Base-by-base conservation (phyloP, 2,329 filamentous ascomycete species). In the Ophiostoma sp. region DNA sequence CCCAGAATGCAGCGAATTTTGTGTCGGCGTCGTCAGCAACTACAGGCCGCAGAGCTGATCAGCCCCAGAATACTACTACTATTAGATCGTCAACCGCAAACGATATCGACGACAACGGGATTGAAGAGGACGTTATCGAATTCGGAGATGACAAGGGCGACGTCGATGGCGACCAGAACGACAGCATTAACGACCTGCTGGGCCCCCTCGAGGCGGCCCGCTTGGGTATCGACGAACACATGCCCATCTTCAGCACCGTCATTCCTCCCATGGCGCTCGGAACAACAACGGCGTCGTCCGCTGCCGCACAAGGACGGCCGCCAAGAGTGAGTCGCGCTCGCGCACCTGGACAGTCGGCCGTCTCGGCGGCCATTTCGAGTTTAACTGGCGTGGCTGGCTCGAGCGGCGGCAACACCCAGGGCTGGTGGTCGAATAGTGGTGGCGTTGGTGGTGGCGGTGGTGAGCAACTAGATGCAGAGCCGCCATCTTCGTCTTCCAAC, bases 41-140 rank as follows among this genome's bases (percentile, higher is more conserved):
- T 11, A 45, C 11, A 45, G 22, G 4, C 61, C 36, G 61, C 61
- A 66, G 61, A 66, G 61, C 61, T 66, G 61, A 66, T 66, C 61
- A 66, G 36, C 36, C 36, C 12, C 61, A 66, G 61, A 28, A 39
- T 66, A 63, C 59, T 63, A 66, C 61, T 45, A 66, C 36, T 66
- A 66, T 22, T 66, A 66, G 61, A 15, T 6, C 61, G 15, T 17
- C 42, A 3, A 19, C 50, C 22, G 50, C 50, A 25, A 5, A 28
- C 2, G 50, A 12, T 11, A 36, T 5, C 2, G 57, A 33, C 12
- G 17, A 36, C 28, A 31, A 61, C 57, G 28, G 11, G 28, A 48
- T 12, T 42, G 17, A 68, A 6, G 17, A 48, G 39, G 39, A n/a
- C 6, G 42, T 31, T 17, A 17, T 2, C 9, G 42, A 50, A 15